phyloP scores from a whole-genome alignment of 257 asterid species.

The Ballota nigra region DNA sequence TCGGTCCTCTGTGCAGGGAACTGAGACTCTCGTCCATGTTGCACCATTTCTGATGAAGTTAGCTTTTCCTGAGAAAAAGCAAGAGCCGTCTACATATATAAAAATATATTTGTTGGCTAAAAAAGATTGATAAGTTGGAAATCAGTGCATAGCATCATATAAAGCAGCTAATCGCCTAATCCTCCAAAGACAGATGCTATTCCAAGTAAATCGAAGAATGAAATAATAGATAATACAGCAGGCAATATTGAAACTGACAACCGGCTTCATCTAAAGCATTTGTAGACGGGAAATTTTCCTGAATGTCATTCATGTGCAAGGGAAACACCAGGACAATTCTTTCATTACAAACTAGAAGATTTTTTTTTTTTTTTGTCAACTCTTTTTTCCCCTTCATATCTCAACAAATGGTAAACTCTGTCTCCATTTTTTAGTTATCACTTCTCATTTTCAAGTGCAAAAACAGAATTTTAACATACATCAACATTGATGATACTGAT shows the following conservation, averaged over 20 bases:
- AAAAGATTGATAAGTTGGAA: not conserved
- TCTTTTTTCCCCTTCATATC: not conserved
- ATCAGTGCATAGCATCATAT: not conserved
- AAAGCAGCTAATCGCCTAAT: not conserved
- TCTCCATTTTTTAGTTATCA: not conserved
- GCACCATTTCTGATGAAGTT: conserved; percentile 30
- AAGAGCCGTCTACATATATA: not conserved
- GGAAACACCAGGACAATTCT: not conserved
- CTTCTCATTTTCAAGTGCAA: not conserved
- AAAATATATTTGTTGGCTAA: not conserved
- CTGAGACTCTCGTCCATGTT: conserved; percentile 34
- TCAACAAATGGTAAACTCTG: not conserved
- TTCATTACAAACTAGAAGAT: not conserved
- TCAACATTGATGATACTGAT: not conserved
- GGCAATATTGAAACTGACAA: not conserved
- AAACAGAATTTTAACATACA: not conserved
- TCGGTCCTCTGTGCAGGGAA: conserved; percentile 35
- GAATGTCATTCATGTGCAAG: not conserved
- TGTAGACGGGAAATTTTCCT: not conserved
- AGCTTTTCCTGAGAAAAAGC: conserved; percentile 31
- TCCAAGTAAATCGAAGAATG: not conserved
- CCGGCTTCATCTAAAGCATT: not conserved
- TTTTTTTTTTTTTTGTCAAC: not conserved
- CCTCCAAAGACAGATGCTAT: not conserved
- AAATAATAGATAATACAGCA: not conserved